Conservation (phyloP, 2,329 filamentous ascomycete genomes). For the Fusarium concolor region DNA sequence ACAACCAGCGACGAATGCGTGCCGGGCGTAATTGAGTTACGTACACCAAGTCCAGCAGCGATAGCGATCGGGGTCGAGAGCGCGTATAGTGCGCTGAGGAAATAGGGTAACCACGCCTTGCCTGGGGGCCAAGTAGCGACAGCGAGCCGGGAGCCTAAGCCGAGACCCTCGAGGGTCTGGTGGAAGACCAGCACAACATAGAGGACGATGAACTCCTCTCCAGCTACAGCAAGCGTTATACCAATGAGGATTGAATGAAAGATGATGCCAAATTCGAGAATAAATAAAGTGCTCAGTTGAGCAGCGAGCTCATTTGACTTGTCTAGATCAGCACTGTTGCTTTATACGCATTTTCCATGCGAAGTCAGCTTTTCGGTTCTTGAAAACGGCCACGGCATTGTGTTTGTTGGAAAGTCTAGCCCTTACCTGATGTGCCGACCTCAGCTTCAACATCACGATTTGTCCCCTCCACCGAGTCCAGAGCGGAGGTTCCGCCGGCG, state of each 20-base stretch:
- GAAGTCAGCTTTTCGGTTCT: not conserved
- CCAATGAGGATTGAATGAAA: not conserved
- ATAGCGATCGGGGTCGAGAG: too few relatives aligned
- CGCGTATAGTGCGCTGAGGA: too few relatives aligned
- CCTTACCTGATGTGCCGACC: not conserved
- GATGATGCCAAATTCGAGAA: not conserved
- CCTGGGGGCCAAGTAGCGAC: too few relatives aligned
- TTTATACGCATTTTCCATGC: not conserved
- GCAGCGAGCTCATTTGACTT: not conserved
- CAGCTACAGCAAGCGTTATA: not conserved
- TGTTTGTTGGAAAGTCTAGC: not conserved
- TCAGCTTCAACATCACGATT: not conserved
- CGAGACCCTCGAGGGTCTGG: too few relatives aligned
- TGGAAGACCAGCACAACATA: too few relatives aligned
- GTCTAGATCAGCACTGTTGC: not conserved
- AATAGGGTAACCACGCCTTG: too few relatives aligned
- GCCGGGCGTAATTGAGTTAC: not conserved
- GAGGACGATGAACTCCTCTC: too few relatives aligned
- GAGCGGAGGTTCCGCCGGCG: not conserved
- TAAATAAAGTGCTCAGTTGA: not conserved
- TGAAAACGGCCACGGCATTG: not conserved
- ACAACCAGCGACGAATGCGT: not conserved
- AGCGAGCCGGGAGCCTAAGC: too few relatives aligned
- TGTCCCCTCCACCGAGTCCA: not conserved
- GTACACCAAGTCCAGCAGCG: not conserved